Conservation (phyloP, 257 asterid genomes). For the Salvia miltiorrhiza region DNA sequence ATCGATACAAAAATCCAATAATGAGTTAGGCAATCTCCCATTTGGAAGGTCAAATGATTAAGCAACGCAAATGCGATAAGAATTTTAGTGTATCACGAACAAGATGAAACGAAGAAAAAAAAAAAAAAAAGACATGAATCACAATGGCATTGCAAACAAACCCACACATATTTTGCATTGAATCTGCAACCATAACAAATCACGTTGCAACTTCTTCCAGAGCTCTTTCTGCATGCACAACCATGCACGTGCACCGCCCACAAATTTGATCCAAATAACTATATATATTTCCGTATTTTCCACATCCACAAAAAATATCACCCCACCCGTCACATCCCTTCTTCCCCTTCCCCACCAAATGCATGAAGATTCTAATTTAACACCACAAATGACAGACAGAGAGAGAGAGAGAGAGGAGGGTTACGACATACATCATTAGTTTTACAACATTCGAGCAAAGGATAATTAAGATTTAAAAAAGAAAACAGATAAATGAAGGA, state of each 20-base stretch:
- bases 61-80: background rate
- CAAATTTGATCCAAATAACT: background rate
- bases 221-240: slow-evolving; percentile 20
- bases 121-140: background rate
- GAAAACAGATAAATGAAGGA: background rate
- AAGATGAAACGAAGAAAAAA: background rate
- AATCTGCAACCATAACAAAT: background rate
- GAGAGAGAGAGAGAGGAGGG: background rate
- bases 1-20: no score
- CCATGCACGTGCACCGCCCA: slow-evolving; percentile 11
- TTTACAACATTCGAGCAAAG: background rate
- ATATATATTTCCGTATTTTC: background rate
- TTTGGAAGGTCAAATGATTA: no score
- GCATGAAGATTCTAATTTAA: slow-evolving; percentile 4
- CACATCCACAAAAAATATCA: background rate
- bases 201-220: background rate
- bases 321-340: background rate
- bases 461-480: background rate
- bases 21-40: background rate
- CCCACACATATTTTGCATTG: background rate
- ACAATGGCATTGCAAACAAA: slow-evolving; percentile 4
- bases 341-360: background rate
- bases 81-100: background rate
- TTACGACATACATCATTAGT: background rate
- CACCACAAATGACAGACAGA: background rate